A percentile compares a stretch with the other conserved stretches of the same genome.
These are phyloP conservation scores for Marasmius oreades DNA, from an alignment of 1,284 basidiomycete genomes.

Conservation along the genomic window DNA sequence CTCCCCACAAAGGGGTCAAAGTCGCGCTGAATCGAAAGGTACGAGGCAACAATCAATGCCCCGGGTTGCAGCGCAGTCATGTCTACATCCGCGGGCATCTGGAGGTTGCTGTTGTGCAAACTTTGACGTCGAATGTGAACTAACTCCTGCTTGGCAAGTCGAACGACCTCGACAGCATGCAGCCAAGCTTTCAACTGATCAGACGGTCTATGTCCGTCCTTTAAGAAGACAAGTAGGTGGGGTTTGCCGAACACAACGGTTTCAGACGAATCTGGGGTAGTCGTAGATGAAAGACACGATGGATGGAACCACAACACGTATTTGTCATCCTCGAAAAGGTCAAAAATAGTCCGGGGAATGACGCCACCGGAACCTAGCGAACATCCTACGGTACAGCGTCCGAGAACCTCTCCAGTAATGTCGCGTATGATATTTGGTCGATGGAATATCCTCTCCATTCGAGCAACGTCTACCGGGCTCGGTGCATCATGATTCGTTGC, in stretches of 20 bases:
- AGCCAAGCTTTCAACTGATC: conserved; percentile 60
- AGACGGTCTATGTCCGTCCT: conserved; percentile 38
- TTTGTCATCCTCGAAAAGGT: conserved; percentile 37
- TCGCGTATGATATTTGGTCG: conserved; percentile 34
- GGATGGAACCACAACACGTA: conserved; percentile 49
- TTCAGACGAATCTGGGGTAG: conserved; percentile 7
- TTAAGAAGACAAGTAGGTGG: conserved; percentile 42
- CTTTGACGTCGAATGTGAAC: background rate
- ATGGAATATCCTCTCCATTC: conserved; percentile 34
- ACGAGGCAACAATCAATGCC: conserved; percentile 2
- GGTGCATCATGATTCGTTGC: conserved; percentile 17
- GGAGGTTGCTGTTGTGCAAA: background rate
- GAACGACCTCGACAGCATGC: conserved; percentile 33
- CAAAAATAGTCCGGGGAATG: conserved; percentile 25
- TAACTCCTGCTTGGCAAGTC: background rate
- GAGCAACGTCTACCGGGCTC: conserved; percentile 31
- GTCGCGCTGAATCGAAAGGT: background rate
- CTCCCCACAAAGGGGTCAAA: conserved; percentile 7
- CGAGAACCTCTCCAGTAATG: conserved; percentile 26
- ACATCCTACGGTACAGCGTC: conserved; percentile 44
- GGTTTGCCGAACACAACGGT: conserved; percentile 10
- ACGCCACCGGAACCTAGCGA: conserved; percentile 37
- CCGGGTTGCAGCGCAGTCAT: background rate
- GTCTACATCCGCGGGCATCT: background rate
- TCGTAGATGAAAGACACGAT: conserved; percentile 16